phyloP scores from a whole-genome alignment of 306 rosid species.

The Cercis canadensis region DNA sequence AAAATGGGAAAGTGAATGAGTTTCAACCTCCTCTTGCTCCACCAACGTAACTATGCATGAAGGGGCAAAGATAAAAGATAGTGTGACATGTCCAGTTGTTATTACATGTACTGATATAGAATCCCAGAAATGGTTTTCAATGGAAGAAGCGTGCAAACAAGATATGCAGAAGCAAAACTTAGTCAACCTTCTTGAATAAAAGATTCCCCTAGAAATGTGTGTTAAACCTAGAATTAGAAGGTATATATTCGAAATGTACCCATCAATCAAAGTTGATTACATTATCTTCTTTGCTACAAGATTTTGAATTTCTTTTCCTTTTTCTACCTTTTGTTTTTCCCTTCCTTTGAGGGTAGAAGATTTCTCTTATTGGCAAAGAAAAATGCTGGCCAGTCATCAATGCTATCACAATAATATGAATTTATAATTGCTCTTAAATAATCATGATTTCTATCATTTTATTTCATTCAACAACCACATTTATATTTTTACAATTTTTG shows the following conservation, averaged over 20 bases:
- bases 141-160: constrained; percentile 40
- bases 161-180: constrained; percentile 5
- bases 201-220: constrained; percentile 25
- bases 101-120: neutral
- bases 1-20: constrained; percentile 29
- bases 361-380: no score
- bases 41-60: constrained; percentile 13
- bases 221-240: neutral
- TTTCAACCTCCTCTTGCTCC: constrained; percentile 18
- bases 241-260: neutral
- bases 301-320: no score
- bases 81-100: constrained; percentile 30
- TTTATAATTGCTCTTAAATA: no score
- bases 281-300: no score
- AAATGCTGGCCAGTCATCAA: no score
- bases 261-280: no score
- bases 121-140: neutral
- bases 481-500: no score
- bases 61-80: neutral
- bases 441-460: no score
- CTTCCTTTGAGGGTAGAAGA: no score
- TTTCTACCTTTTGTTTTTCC: no score
- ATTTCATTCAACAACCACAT: no score
- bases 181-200: constrained; percentile 20
- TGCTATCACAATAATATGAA: no score